Conservation (phyloP, 768 basidiomycete genomes). For the Neoboletus magnificus region DNA sequence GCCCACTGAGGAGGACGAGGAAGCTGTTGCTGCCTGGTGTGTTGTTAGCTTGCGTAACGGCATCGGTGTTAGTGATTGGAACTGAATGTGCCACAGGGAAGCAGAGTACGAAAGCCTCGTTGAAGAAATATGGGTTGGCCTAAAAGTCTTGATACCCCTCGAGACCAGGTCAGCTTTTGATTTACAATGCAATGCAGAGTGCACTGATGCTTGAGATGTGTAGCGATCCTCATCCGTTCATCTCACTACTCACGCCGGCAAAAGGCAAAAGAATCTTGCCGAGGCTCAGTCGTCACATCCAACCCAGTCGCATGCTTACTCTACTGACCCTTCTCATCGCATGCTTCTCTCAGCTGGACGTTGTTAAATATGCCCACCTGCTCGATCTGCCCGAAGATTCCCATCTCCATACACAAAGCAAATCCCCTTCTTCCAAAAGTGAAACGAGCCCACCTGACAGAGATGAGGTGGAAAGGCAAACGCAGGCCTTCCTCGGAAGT, state of each 20-base stretch:
- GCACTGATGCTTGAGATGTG: not conserved
- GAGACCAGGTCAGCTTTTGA: constrained; percentile 74
- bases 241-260: constrained; percentile 79
- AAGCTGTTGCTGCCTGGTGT: constrained; percentile 44
- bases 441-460: constrained; percentile 38
- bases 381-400: constrained; percentile 67
- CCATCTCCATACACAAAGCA: constrained; percentile 21
- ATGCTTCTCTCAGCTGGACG: constrained; percentile 92
- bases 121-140: constrained; percentile 72
- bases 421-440: constrained; percentile 15
- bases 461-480: constrained; percentile 79
- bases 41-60: constrained; percentile 15
- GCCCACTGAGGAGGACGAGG: constrained; percentile 52
- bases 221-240: constrained; percentile 94
- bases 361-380: constrained; percentile 72
- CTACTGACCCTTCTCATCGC: constrained; percentile 89
- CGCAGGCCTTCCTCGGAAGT: constrained; percentile 81
- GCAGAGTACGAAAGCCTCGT: constrained; percentile 53
- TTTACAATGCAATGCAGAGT: not conserved
- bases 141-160: constrained; percentile 86
- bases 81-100: constrained; percentile 44
- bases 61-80: not conserved
- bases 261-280: constrained; percentile 95
- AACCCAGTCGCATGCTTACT: constrained; percentile 75
- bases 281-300: constrained; percentile 81